phyloP scores from a whole-genome alignment of 192 early-diverging fungal species.

The Thamnidium elegans region DNA sequence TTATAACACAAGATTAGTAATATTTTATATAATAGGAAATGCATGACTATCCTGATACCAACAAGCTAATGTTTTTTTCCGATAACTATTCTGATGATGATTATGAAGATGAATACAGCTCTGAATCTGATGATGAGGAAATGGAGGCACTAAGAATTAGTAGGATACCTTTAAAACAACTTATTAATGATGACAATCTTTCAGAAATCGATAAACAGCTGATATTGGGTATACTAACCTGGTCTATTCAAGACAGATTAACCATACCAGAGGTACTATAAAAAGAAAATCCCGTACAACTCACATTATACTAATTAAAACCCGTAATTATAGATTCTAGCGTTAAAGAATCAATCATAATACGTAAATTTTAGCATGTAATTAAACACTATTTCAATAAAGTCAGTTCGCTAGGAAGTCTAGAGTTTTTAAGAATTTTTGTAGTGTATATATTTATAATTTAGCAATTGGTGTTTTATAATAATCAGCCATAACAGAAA shows the following conservation, averaged over 20 bases:
- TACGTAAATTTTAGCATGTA: no score
- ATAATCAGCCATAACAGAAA: constrained; percentile 7
- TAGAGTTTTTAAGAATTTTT: no score
- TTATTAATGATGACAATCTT: background rate
- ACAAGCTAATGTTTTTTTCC: constrained; percentile 16
- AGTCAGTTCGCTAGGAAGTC: no score
- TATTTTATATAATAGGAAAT: constrained; percentile 8
- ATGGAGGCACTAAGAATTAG: background rate
- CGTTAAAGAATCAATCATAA: no score
- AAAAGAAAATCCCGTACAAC: no score
- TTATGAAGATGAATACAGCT: background rate
- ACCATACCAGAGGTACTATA: background rate
- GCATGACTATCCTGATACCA: constrained; percentile 13
- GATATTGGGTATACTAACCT: constrained; percentile 3
- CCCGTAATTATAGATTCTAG: no score
- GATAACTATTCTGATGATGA: background rate
- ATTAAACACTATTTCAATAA: no score
- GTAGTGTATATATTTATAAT: background rate
- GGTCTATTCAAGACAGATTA: constrained; percentile 8
- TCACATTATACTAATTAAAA: no score
- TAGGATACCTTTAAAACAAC: background rate
- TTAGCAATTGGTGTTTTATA: constrained; percentile 12
- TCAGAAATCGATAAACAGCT: background rate
- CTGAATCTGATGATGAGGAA: background rate
- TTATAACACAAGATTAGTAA: background rate